Conservation (phyloP, 164 flowering plant genomes). For the Magnolia sinica region DNA sequence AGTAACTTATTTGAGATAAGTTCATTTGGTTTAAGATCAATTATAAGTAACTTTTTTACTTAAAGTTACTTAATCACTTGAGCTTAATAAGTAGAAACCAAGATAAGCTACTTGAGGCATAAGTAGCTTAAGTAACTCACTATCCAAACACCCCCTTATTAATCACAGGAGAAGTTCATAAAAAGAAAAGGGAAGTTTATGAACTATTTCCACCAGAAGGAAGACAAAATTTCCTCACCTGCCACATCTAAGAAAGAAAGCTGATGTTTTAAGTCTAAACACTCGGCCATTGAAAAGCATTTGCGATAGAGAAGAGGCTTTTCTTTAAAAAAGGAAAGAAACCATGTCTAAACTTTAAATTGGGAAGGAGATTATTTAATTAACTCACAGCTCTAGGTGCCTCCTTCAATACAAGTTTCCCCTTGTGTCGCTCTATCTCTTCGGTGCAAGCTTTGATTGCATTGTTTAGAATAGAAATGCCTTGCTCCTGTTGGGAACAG, state of each 20-base stretch:
- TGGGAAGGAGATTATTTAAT: not conserved
- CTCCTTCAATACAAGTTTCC: constrained; percentile 81
- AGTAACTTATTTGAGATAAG: too few relatives aligned
- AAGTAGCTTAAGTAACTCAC: too few relatives aligned
- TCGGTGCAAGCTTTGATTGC: constrained; percentile 78
- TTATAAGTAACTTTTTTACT: too few relatives aligned
- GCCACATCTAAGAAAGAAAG: too few relatives aligned
- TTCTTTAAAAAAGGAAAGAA: too few relatives aligned
- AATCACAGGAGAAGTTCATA: not conserved
- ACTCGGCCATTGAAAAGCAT: not conserved
- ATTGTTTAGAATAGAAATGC: constrained; percentile 58
- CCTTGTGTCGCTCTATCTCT: constrained; percentile 71
- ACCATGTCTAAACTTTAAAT: not conserved
- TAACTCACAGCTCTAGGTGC: constrained; percentile 80
- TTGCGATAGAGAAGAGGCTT: not conserved
- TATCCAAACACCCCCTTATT: not conserved
- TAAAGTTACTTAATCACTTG: too few relatives aligned
- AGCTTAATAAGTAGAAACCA: too few relatives aligned
- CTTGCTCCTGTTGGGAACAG: constrained; percentile 42
- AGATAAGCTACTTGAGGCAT: too few relatives aligned
- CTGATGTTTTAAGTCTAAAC: too few relatives aligned
- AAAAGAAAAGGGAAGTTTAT: not conserved
- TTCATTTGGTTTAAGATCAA: too few relatives aligned
- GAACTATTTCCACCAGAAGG: not conserved
- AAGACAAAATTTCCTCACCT: not conserved